Percentiles rank a stretch among this genome's conserved stretches.
Evolutionary conservation across 352 stramenopile genomes (phyloP).

Genomic region (Discostella stelligera): DNA sequence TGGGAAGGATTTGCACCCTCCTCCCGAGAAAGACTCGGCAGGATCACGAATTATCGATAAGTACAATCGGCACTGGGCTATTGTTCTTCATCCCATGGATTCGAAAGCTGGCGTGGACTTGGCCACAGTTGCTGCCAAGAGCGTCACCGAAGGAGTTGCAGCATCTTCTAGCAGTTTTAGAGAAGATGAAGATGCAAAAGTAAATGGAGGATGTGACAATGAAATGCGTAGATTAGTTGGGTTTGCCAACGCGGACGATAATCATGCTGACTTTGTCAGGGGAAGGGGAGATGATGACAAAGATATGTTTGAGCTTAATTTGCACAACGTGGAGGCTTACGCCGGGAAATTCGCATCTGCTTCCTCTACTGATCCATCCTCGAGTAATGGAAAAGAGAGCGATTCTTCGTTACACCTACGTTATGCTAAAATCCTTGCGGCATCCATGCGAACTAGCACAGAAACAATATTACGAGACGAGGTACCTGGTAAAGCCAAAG

Average conservation of each 20-base stretch:
- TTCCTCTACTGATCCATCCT: neutral
- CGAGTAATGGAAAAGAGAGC: neutral
- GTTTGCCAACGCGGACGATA: slow-evolving; percentile 63
- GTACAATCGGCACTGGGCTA: slow-evolving; percentile 81
- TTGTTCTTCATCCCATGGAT: slow-evolving; percentile 75
- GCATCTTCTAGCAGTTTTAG: neutral
- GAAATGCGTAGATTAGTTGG: slow-evolving; percentile 72
- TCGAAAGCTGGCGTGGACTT: slow-evolving; percentile 47
- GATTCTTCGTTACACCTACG: slow-evolving; percentile 18
- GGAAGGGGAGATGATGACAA: slow-evolving; percentile 54
- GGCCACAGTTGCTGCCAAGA: slow-evolving; percentile 24
- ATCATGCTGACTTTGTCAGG: slow-evolving; percentile 68
- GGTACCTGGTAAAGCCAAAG: slow-evolving; percentile 26
- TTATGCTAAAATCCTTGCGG: slow-evolving; percentile 42
- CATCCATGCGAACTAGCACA: slow-evolving; percentile 19
- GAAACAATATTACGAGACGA: slow-evolving; percentile 37
- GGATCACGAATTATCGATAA: slow-evolving; percentile 75
- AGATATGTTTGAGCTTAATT: slow-evolving; percentile 54
- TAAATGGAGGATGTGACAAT: slow-evolving; percentile 58
- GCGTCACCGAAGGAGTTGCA: slow-evolving; percentile 34
- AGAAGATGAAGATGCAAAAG: slow-evolving; percentile 64
- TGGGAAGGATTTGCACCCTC: slow-evolving; percentile 65
- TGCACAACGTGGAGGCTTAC: slow-evolving; percentile 76
- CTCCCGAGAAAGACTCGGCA: slow-evolving; percentile 44
- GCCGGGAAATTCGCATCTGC: slow-evolving; percentile 41